phyloP scores from a whole-genome alignment of 306 rosid species.

The Adenanthera pavonina region DNA sequence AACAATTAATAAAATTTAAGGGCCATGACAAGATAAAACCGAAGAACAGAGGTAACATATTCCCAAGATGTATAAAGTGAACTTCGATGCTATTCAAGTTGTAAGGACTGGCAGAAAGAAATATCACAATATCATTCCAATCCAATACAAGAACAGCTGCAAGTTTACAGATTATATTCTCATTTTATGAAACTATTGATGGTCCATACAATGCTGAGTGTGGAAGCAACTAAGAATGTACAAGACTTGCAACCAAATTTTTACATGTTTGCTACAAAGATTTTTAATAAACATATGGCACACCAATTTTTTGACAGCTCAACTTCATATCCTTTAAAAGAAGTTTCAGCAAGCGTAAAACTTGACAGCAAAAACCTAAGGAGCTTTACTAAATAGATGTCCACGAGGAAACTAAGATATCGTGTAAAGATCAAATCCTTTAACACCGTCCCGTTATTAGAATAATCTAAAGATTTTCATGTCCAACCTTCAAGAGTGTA shows the following conservation, averaged over 20 bases:
- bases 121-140: constrained; percentile 14
- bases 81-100: not conserved
- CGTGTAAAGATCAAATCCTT: not conserved
- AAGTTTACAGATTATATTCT: not conserved
- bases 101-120: not conserved
- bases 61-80: not conserved
- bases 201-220: not conserved
- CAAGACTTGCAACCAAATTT: no score
- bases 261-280: no score
- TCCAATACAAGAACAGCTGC: not conserved
- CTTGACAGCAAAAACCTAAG: no score
- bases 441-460: not conserved
- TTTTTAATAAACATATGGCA: no score
- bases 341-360: no score
- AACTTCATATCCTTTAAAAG: no score
- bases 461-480: not conserved
- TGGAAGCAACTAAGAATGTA: not conserved
- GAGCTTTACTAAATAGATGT: no score
- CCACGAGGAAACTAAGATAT: no score
- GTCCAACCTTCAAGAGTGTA: not conserved
- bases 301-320: no score
- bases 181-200: not conserved
- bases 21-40: constrained; percentile 8
- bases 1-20: not conserved
- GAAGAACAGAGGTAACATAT: not conserved